Conservation (phyloP, 108 stramenopile genomes). For the Pseudonitzschia pungens region DNA sequence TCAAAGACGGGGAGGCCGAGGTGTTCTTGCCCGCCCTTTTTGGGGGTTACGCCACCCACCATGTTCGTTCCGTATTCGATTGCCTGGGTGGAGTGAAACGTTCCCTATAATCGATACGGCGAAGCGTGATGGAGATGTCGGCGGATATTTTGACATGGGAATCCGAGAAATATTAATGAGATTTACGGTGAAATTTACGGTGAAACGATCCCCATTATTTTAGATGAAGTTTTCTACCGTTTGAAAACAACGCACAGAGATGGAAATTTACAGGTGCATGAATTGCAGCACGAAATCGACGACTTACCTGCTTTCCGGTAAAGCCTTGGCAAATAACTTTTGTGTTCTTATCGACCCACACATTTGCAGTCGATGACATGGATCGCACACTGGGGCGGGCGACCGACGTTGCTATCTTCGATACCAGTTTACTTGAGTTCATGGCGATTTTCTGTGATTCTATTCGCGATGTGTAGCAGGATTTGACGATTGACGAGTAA, state of each 20-base stretch:
- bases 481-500: not conserved
- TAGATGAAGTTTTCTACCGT: not conserved
- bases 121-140: not conserved
- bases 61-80: constrained; percentile 99
- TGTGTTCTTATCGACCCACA: constrained; percentile 98
- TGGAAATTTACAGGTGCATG: not conserved
- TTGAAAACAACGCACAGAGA: not conserved
- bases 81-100: constrained; percentile 86
- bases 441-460: constrained; percentile 18
- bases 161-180: not conserved
- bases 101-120: constrained; percentile 45
- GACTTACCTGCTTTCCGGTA: constrained; percentile 94
- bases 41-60: constrained; percentile 97
- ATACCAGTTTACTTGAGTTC: constrained; percentile 31
- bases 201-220: not conserved
- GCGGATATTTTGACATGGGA: not conserved
- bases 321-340: constrained; percentile 98
- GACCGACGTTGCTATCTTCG: constrained; percentile 17
- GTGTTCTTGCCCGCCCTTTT: constrained; percentile 93
- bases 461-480: not conserved
- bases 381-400: constrained; percentile 35
- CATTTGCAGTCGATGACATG: constrained; percentile 89
- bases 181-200: not conserved
- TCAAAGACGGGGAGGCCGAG: constrained; percentile 97
- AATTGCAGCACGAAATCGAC: not conserved